Evolutionary conservation across 1,284 basidiomycete species (phyloP).

Genomic region (Gastroboletus turbinatus): DNA sequence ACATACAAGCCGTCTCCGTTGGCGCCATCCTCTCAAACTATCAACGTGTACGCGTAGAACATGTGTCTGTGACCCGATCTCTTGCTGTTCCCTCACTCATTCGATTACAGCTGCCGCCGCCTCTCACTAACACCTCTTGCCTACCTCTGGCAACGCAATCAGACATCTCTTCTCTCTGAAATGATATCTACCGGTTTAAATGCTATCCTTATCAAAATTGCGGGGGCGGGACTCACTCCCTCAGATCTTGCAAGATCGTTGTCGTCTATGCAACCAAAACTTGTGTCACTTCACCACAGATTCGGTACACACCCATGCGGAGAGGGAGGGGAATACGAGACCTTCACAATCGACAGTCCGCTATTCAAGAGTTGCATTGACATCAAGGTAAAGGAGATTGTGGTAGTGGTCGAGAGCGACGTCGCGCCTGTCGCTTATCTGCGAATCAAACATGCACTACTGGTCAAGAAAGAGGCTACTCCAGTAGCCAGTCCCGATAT

Average conservation of each 20-base stretch:
- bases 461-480: slow-evolving; percentile 18
- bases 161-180: slow-evolving; percentile 79
- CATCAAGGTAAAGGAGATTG: slow-evolving; percentile 68
- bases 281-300: slow-evolving; percentile 74
- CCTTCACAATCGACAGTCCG: slow-evolving; percentile 87
- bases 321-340: slow-evolving; percentile 98
- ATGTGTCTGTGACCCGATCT: slow-evolving; percentile 65
- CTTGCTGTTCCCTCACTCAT: slow-evolving; percentile 8
- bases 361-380: slow-evolving; percentile 80
- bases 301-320: slow-evolving; percentile 96
- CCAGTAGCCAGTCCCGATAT: slow-evolving; percentile 14
- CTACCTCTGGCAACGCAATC: slow-evolving; percentile 94
- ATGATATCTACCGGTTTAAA: slow-evolving; percentile 85
- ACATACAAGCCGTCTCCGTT: slow-evolving; percentile 86
- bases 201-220: slow-evolving; percentile 93
- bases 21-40: slow-evolving; percentile 98
- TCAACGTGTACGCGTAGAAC: slow-evolving; percentile 94
- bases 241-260: slow-evolving; percentile 83
- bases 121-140: slow-evolving; percentile 79
- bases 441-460: slow-evolving; percentile 63
- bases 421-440: slow-evolving; percentile 89
- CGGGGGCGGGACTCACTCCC: slow-evolving; percentile 85
- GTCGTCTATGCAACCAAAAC: slow-evolving; percentile 70
- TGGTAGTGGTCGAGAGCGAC: slow-evolving; percentile 74
- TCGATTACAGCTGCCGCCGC: slow-evolving; percentile 65